Evolutionary conservation across 1,139 yeast genomes (phyloP).

Genomic region (Arxiozyma telluris): DNA sequence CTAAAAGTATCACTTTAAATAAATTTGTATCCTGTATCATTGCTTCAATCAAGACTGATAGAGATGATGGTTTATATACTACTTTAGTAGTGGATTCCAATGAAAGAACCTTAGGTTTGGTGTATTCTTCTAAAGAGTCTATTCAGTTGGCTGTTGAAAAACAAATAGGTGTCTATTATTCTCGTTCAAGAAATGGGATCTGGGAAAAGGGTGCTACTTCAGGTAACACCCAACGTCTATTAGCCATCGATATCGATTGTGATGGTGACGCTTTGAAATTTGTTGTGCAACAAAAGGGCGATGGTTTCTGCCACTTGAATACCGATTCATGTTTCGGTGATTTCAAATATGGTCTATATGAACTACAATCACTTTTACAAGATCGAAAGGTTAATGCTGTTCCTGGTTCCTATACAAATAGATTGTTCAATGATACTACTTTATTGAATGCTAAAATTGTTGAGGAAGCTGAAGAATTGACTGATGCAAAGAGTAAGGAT

Average conservation of each 20-base stretch:
- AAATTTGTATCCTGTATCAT: conserved; percentile 45
- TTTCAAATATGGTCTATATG: conserved; percentile 46
- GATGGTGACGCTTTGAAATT: conserved; percentile 87
- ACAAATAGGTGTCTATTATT: conserved; percentile 85
- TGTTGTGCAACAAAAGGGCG: conserved; percentile 74
- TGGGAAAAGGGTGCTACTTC: conserved; percentile 97
- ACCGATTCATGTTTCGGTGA: conserved; percentile 72
- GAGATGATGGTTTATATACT: conserved; percentile 77
- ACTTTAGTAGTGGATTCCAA: conserved; percentile 70
- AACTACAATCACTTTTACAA: conserved; percentile 54
- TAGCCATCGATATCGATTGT: conserved; percentile 68
- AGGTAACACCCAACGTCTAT: conserved; percentile 80
- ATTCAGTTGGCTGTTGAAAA: conserved; percentile 74
- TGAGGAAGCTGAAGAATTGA: conserved; percentile 94
- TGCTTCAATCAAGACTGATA: conserved; percentile 63
- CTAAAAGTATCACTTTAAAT: conserved; percentile 15
- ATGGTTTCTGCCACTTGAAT: conserved; percentile 72
- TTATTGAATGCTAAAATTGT: conserved; percentile 77
- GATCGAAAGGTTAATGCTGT: conserved; percentile 55
- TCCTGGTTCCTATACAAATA: conserved; percentile 82
- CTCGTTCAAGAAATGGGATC: conserved; percentile 74
- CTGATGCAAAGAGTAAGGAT: conserved; percentile 60
- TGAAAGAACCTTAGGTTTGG: conserved; percentile 73
- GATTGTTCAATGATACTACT: conserved; percentile 70
- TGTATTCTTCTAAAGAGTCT: conserved; percentile 79